Percentiles rank a stretch among this genome's conserved stretches.
These are phyloP conservation scores for Solanum chaucha DNA, from an alignment of 257 asterid genomes.

Conservation along the genomic window DNA sequence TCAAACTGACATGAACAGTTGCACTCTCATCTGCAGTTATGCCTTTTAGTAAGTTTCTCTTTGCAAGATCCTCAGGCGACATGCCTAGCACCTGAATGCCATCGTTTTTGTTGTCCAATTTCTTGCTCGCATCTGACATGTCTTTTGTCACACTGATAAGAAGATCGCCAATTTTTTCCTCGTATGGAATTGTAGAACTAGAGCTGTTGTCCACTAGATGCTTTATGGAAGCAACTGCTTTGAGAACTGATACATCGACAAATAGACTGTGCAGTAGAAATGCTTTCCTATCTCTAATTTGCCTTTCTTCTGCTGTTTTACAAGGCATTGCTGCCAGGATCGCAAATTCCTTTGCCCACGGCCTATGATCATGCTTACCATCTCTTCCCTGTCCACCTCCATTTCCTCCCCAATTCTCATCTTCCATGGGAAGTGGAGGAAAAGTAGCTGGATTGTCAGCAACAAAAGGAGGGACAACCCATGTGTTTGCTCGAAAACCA, in stretches of 20 bases:
- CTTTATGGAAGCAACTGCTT: constrained; percentile 79
- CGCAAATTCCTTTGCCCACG: constrained; percentile 86
- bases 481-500: constrained; percentile 95
- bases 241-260: constrained; percentile 69
- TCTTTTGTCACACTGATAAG: constrained; percentile 59
- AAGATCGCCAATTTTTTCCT: constrained; percentile 66
- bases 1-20: constrained; percentile 62
- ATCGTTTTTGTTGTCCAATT: constrained; percentile 37
- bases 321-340: constrained; percentile 75
- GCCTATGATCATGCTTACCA: constrained; percentile 71
- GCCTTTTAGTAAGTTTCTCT: constrained; percentile 81
- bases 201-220: constrained; percentile 35
- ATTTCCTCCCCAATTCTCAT: constrained; percentile 91
- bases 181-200: constrained; percentile 46
- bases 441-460: constrained; percentile 41
- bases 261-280: constrained; percentile 91
- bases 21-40: constrained; percentile 94
- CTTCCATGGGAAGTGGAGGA: constrained; percentile 70
- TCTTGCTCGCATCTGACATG: constrained; percentile 50
- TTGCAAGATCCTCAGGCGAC: constrained; percentile 49
- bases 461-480: constrained; percentile 83
- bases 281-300: constrained; percentile 87
- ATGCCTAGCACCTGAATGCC: constrained; percentile 26
- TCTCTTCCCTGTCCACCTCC: constrained; percentile 92
- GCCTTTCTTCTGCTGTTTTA: constrained; percentile 94